Evolutionary conservation across 768 basidiomycete genomes (phyloP), one percentile per base, ranked within the genome.

Genomic region (Coprinopsis marcescibilis): DNA sequence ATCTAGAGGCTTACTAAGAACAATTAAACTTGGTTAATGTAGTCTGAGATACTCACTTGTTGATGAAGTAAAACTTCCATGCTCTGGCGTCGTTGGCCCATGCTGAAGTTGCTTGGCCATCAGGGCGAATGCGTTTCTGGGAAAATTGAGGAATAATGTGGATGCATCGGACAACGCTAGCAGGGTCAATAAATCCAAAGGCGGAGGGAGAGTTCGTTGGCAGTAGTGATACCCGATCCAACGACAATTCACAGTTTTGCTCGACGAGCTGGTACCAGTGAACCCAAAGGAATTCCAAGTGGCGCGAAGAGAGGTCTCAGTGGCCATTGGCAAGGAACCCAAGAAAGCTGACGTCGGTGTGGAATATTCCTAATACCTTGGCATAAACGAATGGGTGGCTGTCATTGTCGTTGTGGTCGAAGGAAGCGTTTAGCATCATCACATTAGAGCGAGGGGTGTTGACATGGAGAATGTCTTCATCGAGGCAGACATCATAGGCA

Each of bases 371-470:
- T 19, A 61, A 45, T 10, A 61, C 57, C 12, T 41, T 32, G 3
- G 54, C 54, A 52, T 61, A 60, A 54, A 49, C 55, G 40, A 52
- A 60, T 23, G 59, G 53, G 24, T 58, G 53, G 3, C 37, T 17
- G 12, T 26, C 45, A 30, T 45, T 34, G 15, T 45, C 49, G 0
- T 4, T 41, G 20, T 56, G 49, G 70, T 21, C 68, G 17, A 25
- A 37, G 13, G 19, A 32, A 12, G 33, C 23, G n/a, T 37, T 23
- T 13, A 46, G 4, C 14, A 46, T 10, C 45, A 46, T 46, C 11
- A 37, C 15, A 27, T 46, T 37, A 7, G 32, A 21, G 23, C 25
- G 19, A 23, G 35, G 24, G 4, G 33, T 37, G 1, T 24, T 33
- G 7, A 25, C 11, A n/a, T 27, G 32, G 15, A 46, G n/a, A 11